A percentile compares a stretch with the other conserved stretches of the same genome.
These are phyloP conservation scores for Neurospora crassa DNA, from an alignment of 2,329 filamentous ascomycete species.

Conservation along the genomic window DNA sequence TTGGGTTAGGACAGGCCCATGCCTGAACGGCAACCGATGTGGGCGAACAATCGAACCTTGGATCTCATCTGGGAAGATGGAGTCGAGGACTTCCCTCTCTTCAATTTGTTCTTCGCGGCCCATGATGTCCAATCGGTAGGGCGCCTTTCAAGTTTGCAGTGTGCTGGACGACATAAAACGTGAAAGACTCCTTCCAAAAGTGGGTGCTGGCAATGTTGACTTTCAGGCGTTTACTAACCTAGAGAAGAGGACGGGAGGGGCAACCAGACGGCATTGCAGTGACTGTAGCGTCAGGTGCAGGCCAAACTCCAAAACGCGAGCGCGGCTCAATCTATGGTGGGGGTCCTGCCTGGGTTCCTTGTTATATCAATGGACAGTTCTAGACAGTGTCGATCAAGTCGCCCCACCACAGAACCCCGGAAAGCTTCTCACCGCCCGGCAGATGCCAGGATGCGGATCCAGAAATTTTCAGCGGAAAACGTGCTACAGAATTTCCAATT, in stretches of 20 bases:
- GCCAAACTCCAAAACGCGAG: not conserved
- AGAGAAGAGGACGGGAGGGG: conserved; percentile 4
- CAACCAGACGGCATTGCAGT: not conserved
- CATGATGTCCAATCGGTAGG: conserved; percentile 32
- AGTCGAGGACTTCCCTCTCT: conserved; percentile 94
- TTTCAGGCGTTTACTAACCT: not conserved
- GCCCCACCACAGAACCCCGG: not conserved
- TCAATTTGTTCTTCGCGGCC: conserved; percentile 83
- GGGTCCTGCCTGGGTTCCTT: not conserved
- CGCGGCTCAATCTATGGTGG: not conserved
- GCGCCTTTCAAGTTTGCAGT: not conserved
- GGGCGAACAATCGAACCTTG: conserved; percentile 47
- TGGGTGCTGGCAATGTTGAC: not conserved
- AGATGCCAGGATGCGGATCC: not conserved
- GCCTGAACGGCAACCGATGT: conserved; percentile 2
- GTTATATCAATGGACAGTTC: not conserved
- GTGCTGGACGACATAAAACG: not conserved
- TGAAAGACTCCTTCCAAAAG: not conserved
- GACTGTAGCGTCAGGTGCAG: not conserved
- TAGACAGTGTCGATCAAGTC: not conserved
- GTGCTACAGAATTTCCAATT: conserved; percentile 1
- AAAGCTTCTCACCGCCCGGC: conserved; percentile 6
- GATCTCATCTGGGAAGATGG: conserved; percentile 97
- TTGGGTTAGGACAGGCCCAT: not conserved
- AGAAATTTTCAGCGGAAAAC: conserved; percentile 9